Base-by-base conservation (phyloP, 441 rosid species). In the Gossypium trilobum region DNA sequence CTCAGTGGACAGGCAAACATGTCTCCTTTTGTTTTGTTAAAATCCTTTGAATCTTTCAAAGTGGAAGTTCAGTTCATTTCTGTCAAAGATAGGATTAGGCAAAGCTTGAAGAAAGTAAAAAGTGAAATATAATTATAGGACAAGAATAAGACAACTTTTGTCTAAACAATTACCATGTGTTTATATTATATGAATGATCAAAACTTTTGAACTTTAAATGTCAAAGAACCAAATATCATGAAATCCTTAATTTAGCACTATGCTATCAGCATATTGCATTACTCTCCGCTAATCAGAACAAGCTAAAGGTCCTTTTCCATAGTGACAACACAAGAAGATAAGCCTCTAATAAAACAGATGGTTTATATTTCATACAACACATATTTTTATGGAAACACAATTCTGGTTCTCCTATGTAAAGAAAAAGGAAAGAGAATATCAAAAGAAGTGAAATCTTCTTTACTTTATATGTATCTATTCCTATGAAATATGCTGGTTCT, bases 41-140 rank as follows among this genome's bases (percentile, higher is more conserved):
- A 46, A 48, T 48, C 23, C 8, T 46, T 17, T 46, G 39, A 66
- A 46, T 55, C 63, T 70, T 19, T 57, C 33, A 29, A 68, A 68
- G 22, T 22, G 22, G 44, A 16, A 19, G 48, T 13, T 68, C 55
- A 13, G 16, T 44, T 70, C 54, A 57, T 39, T 56, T 20, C 65
- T 70, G 42, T 51, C 19, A 56, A 36, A 55, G 52, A 55, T 70
- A 11, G n/a, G 44, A 67, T 70, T 70, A 70, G 65, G 54, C 64
- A 56, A 22, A 70, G 57, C 52, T 56, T 55, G 8, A 55, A 57
- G 36, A 70, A 70, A 70, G 54, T 31, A 14, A 46, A 33, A 16
- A 0, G 67, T 33, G 50, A 23, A 36, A 62, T 17, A 62, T 36
- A 62, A 61, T 61, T 14, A 44, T 44, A 19, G 36, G 36, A 44